These are phyloP conservation scores for Tolypocladium pustulatum DNA, from an alignment of 2,329 filamentous ascomycete genomes.

Conservation along the genomic window DNA sequence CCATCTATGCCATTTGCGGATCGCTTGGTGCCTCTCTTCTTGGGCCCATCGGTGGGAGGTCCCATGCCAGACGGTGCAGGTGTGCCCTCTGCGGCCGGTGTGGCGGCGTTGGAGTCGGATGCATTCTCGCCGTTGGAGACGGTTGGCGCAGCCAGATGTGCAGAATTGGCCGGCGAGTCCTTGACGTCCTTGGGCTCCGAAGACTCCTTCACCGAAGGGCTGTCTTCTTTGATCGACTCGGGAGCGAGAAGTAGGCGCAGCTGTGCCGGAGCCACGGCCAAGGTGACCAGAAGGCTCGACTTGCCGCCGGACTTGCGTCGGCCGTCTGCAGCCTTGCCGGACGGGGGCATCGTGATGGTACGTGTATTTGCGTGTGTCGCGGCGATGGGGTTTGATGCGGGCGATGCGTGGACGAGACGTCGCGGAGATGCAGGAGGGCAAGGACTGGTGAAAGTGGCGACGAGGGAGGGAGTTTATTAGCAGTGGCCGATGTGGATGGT, in stretches of 20 bases:
- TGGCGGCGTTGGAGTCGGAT: conserved; percentile 49
- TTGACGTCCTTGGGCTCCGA: conserved; percentile 25
- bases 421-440: conserved; percentile 2
- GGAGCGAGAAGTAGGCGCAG: conserved; percentile 40
- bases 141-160: conserved; percentile 25
- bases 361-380: background rate
- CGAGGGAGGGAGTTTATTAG: background rate
- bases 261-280: conserved; percentile 39
- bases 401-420: background rate
- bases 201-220: conserved; percentile 22
- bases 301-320: conserved; percentile 28
- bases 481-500: background rate
- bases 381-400: conserved; percentile 4
- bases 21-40: conserved; percentile 68
- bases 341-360: conserved; percentile 20
- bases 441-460: background rate
- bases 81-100: conserved; percentile 45
- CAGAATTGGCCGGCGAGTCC: conserved; percentile 34
- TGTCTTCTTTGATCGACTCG: conserved; percentile 30
- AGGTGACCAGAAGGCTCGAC: conserved; percentile 33
- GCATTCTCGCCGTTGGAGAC: conserved; percentile 43
- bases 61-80: conserved; percentile 47
- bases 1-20: conserved; percentile 55
- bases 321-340: conserved; percentile 20
- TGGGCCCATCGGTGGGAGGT: conserved; percentile 49